A percentile compares a stretch with the other conserved stretches of the same genome.
These are phyloP conservation scores for Thielaviopsis ethacetica DNA, from an alignment of 2,329 filamentous ascomycete species.

Conservation along the genomic window DNA sequence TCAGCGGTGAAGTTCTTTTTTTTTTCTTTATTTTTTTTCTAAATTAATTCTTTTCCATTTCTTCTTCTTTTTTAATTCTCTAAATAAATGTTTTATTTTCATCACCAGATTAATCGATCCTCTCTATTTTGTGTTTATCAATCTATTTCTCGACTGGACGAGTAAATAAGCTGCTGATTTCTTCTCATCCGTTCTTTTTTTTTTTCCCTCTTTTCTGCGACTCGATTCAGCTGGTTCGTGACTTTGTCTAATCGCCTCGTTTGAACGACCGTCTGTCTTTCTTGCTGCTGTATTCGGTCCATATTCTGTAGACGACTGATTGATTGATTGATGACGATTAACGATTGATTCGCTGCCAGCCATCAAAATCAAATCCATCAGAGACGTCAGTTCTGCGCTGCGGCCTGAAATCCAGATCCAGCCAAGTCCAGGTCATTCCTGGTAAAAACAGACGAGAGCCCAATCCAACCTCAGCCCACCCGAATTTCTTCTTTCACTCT, in stretches of 20 bases:
- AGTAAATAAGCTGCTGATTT: neutral
- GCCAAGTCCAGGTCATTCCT: neutral
- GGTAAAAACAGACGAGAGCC: neutral
- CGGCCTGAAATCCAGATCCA: neutral
- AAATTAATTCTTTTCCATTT: neutral
- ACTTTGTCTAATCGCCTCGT: too few relatives aligned
- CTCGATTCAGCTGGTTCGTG: too few relatives aligned
- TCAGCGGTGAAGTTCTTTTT: neutral
- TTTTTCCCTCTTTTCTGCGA: too few relatives aligned
- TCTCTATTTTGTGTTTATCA: neutral
- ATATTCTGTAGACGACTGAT: too few relatives aligned
- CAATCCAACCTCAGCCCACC: conserved; percentile 1
- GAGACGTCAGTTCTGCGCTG: neutral
- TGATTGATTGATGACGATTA: too few relatives aligned
- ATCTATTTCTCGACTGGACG: neutral
- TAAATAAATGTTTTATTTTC: neutral
- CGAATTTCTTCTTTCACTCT: neutral
- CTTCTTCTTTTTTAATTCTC: neutral
- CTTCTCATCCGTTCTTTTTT: too few relatives aligned
- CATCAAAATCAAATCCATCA: neutral
- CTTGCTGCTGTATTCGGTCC: too few relatives aligned
- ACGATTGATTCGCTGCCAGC: neutral
- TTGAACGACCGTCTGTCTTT: too few relatives aligned
- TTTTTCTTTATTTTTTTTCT: neutral
- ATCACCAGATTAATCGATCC: neutral